phyloP scores from a whole-genome alignment of 2,329 filamentous ascomycete genomes.

The Cladorrhinum sp. region DNA sequence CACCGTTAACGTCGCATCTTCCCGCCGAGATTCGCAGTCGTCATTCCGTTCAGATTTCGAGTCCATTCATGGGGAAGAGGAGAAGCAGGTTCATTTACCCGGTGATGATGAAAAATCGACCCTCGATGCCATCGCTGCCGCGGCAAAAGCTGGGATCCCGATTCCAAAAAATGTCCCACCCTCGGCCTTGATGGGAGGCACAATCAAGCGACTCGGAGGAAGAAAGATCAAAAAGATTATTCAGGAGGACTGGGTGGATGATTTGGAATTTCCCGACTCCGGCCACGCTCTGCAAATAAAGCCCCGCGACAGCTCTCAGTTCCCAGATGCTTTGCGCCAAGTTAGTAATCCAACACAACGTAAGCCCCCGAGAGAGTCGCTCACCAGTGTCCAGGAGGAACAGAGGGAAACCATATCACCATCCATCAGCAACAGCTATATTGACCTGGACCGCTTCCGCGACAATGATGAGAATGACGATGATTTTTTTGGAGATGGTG shows the following conservation, averaged over 20 bases:
- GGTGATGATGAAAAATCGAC: conserved; percentile 83
- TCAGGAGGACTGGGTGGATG: conserved; percentile 78
- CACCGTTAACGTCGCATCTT: conserved; percentile 41
- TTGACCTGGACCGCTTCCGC: conserved; percentile 62
- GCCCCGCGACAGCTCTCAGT: conserved; percentile 55
- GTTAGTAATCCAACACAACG: conserved; percentile 55
- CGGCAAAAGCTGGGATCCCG: conserved; percentile 85
- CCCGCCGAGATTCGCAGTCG: conserved; percentile 73
- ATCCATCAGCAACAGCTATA: conserved; percentile 37
- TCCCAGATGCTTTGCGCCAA: conserved; percentile 67
- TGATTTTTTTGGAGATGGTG: conserved; percentile 61
- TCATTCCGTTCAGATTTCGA: conserved; percentile 82
- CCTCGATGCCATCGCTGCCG: conserved; percentile 80
- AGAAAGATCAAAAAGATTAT: conserved; percentile 69
- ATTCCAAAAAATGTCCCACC: conserved; percentile 82
- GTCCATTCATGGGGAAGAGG: conserved; percentile 73
- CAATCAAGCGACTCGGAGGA: conserved; percentile 83
- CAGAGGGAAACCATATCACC: conserved; percentile 34
- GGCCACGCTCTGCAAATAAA: conserved; percentile 64
- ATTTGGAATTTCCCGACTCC: conserved; percentile 64
- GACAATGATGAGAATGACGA: conserved; percentile 57
- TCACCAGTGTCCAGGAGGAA: conserved; percentile 29
- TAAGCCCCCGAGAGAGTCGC: conserved; percentile 31
- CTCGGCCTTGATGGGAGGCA: conserved; percentile 86
- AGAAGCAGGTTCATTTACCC: conserved; percentile 81